These are phyloP conservation scores for Apiospora marii DNA, from an alignment of 2,329 filamentous ascomycete genomes.

Conservation along the genomic window DNA sequence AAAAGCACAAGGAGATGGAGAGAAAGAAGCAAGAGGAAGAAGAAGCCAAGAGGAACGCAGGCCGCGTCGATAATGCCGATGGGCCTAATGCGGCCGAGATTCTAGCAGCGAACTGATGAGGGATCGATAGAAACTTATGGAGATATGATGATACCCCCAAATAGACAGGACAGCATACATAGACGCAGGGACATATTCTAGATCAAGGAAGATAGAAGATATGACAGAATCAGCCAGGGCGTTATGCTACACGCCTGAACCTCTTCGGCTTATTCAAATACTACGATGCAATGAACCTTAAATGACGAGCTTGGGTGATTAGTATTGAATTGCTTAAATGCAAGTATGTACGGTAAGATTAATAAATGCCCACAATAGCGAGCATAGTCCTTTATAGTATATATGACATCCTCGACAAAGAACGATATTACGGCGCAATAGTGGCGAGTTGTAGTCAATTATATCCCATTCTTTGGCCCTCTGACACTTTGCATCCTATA, in stretches of 20 bases:
- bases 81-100: conserved; percentile 65
- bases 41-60: conserved; percentile 51
- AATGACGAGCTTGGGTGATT: no score
- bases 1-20: conserved; percentile 56
- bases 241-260: no score
- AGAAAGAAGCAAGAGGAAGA: conserved; percentile 53
- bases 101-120: conserved; percentile 59
- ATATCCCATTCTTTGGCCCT: not conserved
- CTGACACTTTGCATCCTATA: not conserved
- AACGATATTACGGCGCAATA: not conserved
- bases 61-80: conserved; percentile 54
- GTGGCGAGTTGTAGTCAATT: not conserved
- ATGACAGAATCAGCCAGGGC: no score
- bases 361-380: no score
- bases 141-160: conserved; percentile 29
- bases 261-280: no score
- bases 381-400: no score
- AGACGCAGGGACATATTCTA: not conserved
- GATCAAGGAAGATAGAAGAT: not conserved
- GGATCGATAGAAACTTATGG: conserved; percentile 21
- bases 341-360: no score
- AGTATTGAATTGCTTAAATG: no score
- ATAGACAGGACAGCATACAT: conserved; percentile 40
- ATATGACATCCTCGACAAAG: not conserved
- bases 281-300: no score